Evolutionary conservation across 139 green algal genomes (phyloP).

Genomic region (Tetradesmus obliquus): DNA sequence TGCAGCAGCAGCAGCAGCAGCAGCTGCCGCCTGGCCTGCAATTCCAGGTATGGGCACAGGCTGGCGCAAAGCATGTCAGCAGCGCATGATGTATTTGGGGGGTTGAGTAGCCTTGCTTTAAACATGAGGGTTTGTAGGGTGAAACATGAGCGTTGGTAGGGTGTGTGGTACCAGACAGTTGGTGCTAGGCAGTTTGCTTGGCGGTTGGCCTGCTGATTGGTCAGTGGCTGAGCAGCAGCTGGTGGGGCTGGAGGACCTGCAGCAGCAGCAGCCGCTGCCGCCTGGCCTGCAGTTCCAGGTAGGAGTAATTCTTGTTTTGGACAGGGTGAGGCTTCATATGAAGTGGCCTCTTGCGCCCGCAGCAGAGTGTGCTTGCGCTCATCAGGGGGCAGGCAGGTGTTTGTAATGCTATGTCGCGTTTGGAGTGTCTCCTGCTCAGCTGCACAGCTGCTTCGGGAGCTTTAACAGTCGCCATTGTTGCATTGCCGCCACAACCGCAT

Average conservation of each 20-base stretch:
- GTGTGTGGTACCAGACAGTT: slow-evolving; percentile 56
- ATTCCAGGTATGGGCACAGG: slow-evolving; percentile 9
- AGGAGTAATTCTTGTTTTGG: not conserved
- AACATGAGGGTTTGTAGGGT: not conserved
- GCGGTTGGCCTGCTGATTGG: slow-evolving; percentile 60
- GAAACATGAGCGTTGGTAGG: not conserved
- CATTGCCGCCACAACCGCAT: too few relatives aligned
- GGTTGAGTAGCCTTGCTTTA: not conserved
- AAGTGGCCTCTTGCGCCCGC: not conserved
- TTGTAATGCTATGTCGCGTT: too few relatives aligned
- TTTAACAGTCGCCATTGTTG: too few relatives aligned
- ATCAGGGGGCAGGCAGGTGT: too few relatives aligned
- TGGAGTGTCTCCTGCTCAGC: too few relatives aligned
- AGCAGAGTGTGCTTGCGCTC: too few relatives aligned
- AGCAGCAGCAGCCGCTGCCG: not conserved
- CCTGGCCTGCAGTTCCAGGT: not conserved
- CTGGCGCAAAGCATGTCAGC: not conserved
- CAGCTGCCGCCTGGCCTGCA: not conserved
- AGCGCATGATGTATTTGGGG: not conserved
- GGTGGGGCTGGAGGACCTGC: not conserved
- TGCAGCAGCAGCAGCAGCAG: not conserved
- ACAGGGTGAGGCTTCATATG: not conserved
- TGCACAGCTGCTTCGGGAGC: too few relatives aligned
- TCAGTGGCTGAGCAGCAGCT: slow-evolving; percentile 42
- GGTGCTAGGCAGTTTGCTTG: slow-evolving; percentile 50